Evolutionary conservation across 2,329 filamentous ascomycete genomes (phyloP), one percentile per base, ranked within the genome.

Genomic region (Fusarium bactridioides): DNA sequence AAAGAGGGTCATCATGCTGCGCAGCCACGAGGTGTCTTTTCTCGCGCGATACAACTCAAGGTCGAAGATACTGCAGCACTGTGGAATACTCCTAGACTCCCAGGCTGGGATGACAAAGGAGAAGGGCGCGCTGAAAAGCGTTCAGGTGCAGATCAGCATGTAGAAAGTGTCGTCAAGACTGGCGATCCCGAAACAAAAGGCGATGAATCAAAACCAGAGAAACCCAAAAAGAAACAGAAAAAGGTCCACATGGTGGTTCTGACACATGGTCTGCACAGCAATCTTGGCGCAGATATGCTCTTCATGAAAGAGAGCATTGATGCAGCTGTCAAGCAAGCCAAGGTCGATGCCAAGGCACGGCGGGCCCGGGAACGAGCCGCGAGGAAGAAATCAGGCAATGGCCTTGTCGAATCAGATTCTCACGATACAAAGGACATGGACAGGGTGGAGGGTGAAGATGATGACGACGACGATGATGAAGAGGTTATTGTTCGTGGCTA

Each of bases 251-350:
- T 99, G 45, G 96, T 99, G 29, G 87, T 99, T 38, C 83, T 99
- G 55, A 98, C 96, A 0, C 96, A 99, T 83, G 96, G 96, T 1
- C 82, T 99, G 71, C 96, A 99, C 81, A 97, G 95, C 82, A 99
- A 99, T 80, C 86, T 98, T 18, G 94, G 96, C 10, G 93, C 94
- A 27, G 96, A 99, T 80, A 97, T 99, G 96, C 86, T 99, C 25
- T 99, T 93, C 79, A 84, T 99, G 80, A 99, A 99, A 79, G 96
- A 99, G 82, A 97, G 94, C 81, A 98, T 99, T 70, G 96, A 99
- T 83, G 90, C 91, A 33, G 91, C 93, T 6, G 92, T 92, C 8
- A 91, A 86, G 76, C 90, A 95, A 79, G 92, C 93, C 33, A 91
- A 91, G 75, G 84, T 90, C 55, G 91, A 93, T 80, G 89, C 91